phyloP scores from a whole-genome alignment of 345 rosid genomes.

The Rhizophora apiculata region DNA sequence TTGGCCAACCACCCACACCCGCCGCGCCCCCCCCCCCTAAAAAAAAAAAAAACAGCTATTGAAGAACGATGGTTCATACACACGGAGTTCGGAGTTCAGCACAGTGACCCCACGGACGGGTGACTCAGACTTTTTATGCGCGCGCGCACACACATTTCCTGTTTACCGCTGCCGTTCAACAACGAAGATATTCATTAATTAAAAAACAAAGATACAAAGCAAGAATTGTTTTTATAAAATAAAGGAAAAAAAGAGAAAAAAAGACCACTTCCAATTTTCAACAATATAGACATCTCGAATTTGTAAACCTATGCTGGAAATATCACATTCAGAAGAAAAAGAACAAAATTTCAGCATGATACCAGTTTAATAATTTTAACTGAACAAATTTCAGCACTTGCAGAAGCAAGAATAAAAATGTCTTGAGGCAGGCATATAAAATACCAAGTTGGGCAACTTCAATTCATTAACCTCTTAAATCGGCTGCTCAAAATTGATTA shows the following conservation, averaged over 20 bases:
- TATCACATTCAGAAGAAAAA: not conserved
- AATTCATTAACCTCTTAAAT: not conserved
- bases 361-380: slow-evolving; percentile 8
- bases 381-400: slow-evolving; percentile 4
- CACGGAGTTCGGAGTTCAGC: no score
- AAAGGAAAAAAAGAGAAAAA: not conserved
- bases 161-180: no score
- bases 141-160: no score
- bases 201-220: not conserved
- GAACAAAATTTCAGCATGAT: slow-evolving; percentile 10
- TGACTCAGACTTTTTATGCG: no score
- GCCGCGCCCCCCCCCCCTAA: no score
- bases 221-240: not conserved
- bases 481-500: slow-evolving; percentile 11
- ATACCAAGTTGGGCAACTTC: slow-evolving; percentile 15
- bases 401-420: not conserved
- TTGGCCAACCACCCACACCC: no score
- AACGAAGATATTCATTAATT: no score
- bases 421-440: slow-evolving; percentile 8
- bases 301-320: not conserved
- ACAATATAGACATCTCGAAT: slow-evolving; percentile 2
- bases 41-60: no score
- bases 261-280: not conserved
- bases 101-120: no score
- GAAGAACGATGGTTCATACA: no score